These are phyloP conservation scores for Plectosphaerella sp. DNA, from an alignment of 2,329 filamentous ascomycete genomes.

Conservation along the genomic window DNA sequence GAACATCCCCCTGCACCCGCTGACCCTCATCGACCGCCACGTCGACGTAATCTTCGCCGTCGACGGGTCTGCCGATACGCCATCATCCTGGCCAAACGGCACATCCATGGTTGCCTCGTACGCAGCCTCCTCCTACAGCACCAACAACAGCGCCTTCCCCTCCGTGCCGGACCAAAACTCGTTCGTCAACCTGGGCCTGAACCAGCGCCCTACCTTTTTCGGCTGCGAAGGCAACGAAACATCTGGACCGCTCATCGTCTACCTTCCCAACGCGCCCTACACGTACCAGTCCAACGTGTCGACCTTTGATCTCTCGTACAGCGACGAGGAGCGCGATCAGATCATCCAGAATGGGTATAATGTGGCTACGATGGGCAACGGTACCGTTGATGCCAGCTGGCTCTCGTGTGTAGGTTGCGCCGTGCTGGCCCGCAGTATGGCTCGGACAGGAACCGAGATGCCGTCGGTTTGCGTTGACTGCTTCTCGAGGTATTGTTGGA, in stretches of 20 bases:
- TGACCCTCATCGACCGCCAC: constrained; percentile 66
- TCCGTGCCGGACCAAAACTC: constrained; percentile 69
- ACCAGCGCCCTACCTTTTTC: constrained; percentile 73
- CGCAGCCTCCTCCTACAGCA: constrained; percentile 52
- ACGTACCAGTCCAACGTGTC: constrained; percentile 66
- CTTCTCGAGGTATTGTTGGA: constrained; percentile 80
- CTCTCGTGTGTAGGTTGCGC: constrained; percentile 77
- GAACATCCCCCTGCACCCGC: constrained; percentile 65
- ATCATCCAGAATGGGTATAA: constrained; percentile 81
- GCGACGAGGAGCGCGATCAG: constrained; percentile 58
- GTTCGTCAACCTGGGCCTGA: constrained; percentile 72
- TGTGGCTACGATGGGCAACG: constrained; percentile 72
- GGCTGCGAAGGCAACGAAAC: constrained; percentile 66
- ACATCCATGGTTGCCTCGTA: constrained; percentile 72
- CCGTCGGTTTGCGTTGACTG: constrained; percentile 68
- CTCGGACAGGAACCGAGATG: constrained; percentile 53
- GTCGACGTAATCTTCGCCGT: constrained; percentile 81
- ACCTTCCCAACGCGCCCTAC: constrained; percentile 79
- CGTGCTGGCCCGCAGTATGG: constrained; percentile 65
- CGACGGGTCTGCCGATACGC: constrained; percentile 72
- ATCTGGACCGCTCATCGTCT: constrained; percentile 64
- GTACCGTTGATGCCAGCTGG: constrained; percentile 67
- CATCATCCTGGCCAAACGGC: constrained; percentile 70
- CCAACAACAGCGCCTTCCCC: constrained; percentile 69
- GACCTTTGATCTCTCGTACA: constrained; percentile 65